These are phyloP conservation scores for Senna siamea DNA, from an alignment of 306 rosid species.

Conservation along the genomic window DNA sequence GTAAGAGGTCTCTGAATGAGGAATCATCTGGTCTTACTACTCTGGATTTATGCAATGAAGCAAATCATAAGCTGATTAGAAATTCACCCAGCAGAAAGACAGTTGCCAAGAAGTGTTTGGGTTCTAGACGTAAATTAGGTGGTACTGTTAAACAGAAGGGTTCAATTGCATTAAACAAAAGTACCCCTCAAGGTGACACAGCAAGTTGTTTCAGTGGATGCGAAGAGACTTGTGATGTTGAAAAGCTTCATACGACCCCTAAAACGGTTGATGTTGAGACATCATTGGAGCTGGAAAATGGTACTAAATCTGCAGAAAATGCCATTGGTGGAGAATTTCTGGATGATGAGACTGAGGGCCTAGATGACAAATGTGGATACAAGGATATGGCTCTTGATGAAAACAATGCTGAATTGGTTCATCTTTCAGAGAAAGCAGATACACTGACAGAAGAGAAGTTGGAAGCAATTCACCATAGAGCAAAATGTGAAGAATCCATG, in stretches of 20 bases:
- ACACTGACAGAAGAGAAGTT: slow-evolving; percentile 38
- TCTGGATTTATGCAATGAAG: slow-evolving; percentile 43
- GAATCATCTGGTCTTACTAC: slow-evolving; percentile 43
- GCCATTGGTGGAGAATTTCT: slow-evolving; percentile 42
- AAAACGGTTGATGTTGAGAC: slow-evolving; percentile 40
- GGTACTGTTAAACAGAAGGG: slow-evolving; percentile 49
- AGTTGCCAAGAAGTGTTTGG: slow-evolving; percentile 61
- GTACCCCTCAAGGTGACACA: slow-evolving; percentile 33
- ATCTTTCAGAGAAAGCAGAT: slow-evolving; percentile 33
- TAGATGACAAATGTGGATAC: slow-evolving; percentile 56
- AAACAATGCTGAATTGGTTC: slow-evolving; percentile 35
- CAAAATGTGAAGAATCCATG: slow-evolving; percentile 44
- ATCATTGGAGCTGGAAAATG: slow-evolving; percentile 34
- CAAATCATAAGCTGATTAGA: slow-evolving; percentile 33
- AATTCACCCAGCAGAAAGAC: slow-evolving; percentile 54
- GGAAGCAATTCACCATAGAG: slow-evolving; percentile 36
- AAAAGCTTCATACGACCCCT: slow-evolving; percentile 40
- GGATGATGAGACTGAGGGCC: slow-evolving; percentile 81
- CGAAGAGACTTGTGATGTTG: slow-evolving; percentile 38
- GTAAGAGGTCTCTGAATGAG: slow-evolving; percentile 38
- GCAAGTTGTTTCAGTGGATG: slow-evolving; percentile 35
- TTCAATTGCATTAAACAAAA: slow-evolving; percentile 46
- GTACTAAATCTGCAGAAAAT: slow-evolving; percentile 35
- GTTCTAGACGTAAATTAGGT: slow-evolving; percentile 60
- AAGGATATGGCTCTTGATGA: slow-evolving; percentile 44